phyloP scores from a whole-genome alignment of 2,329 filamentous ascomycete species.

The Trichoderma brevicompactum region DNA sequence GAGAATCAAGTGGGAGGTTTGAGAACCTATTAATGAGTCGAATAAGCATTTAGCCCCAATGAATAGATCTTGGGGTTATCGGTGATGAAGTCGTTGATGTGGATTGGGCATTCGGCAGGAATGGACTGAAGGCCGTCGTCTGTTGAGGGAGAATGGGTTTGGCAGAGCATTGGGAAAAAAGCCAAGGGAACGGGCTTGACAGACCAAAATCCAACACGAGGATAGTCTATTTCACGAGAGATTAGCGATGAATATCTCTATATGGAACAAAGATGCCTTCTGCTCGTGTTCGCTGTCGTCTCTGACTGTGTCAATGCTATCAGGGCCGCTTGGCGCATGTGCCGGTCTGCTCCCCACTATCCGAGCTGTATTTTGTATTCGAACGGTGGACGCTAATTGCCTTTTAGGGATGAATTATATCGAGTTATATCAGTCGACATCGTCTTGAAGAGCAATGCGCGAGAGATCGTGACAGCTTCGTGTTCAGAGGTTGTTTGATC shows the following conservation, averaged over 20 bases:
- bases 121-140: background rate
- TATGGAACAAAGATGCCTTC: background rate
- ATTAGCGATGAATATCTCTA: background rate
- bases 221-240: constrained; percentile 54
- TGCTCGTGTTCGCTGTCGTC: background rate
- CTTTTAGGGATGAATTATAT: background rate
- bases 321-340: background rate
- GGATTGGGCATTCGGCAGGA: constrained; percentile 43
- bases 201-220: constrained; percentile 54
- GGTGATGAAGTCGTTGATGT: constrained; percentile 40
- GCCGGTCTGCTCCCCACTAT: background rate
- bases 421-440: background rate
- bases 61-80: background rate
- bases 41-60: background rate
- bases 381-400: background rate
- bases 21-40: constrained; percentile 60
- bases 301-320: constrained; percentile 11
- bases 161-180: background rate
- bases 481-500: background rate
- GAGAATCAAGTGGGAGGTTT: constrained; percentile 73
- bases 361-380: background rate
- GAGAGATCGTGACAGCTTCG: constrained; percentile 4
- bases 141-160: background rate
- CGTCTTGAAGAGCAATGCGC: background rate
- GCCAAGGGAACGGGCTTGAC: constrained; percentile 5